These are phyloP conservation scores for Omphalotus olearius DNA, from an alignment of 1,284 basidiomycete species.

Conservation along the genomic window DNA sequence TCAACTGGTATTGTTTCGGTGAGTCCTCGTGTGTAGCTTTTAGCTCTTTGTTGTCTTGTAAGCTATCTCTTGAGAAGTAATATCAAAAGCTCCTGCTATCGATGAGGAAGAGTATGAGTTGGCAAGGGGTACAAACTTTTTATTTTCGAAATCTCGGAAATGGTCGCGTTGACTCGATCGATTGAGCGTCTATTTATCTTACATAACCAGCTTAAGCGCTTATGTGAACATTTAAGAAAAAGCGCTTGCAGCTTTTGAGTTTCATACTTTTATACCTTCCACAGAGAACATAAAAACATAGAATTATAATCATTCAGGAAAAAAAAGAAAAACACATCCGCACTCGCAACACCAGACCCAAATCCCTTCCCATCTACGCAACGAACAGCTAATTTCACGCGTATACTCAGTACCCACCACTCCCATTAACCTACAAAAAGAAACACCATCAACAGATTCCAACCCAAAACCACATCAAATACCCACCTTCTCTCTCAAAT, in stretches of 20 bases:
- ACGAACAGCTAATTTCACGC: background rate
- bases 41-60: background rate
- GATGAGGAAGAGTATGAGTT: background rate
- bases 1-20: background rate
- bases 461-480: background rate
- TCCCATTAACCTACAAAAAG: slow-evolving; percentile 9
- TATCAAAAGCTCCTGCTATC: background rate
- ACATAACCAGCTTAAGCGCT: too few relatives aligned
- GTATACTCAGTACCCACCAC: slow-evolving; percentile 7
- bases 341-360: too few relatives aligned
- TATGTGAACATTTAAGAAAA: too few relatives aligned
- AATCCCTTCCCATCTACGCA: background rate
- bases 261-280: too few relatives aligned
- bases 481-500: slow-evolving; percentile 67
- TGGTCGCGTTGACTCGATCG: slow-evolving; percentile 4
- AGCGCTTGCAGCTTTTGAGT: too few relatives aligned
- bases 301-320: too few relatives aligned
- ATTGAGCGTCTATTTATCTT: background rate
- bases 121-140: background rate
- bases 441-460: background rate
- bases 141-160: background rate
- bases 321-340: too few relatives aligned
- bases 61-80: background rate
- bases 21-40: too few relatives aligned
- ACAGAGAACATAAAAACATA: too few relatives aligned